These are phyloP conservation scores for Cucurbitaria berberidis DNA, from an alignment of 2,329 filamentous ascomycete genomes.

Conservation along the genomic window DNA sequence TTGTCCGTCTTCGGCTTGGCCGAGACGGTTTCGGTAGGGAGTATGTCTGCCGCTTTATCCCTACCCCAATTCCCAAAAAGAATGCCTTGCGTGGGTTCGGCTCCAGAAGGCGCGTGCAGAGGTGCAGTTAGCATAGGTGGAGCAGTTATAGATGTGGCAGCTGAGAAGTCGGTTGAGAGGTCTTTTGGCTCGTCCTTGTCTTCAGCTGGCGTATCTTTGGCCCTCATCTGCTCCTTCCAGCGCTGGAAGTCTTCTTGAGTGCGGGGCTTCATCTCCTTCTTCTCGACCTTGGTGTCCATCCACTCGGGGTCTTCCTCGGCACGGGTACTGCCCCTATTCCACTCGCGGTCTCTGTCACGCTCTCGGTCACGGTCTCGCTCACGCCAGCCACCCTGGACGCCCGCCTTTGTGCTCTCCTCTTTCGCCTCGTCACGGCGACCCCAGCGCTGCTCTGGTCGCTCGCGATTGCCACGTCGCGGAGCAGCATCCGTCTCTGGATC, in stretches of 20 bases:
- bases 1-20: constrained; percentile 65
- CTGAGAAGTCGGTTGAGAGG: constrained; percentile 21
- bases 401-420: constrained; percentile 53
- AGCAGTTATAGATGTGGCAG: constrained; percentile 25
- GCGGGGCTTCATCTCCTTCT: constrained; percentile 72
- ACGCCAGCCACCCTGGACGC: constrained; percentile 65
- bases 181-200: constrained; percentile 54
- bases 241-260: constrained; percentile 92
- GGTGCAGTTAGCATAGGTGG: constrained; percentile 50
- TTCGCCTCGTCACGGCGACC: constrained; percentile 64
- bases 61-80: constrained; percentile 72
- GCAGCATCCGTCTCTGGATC: constrained; percentile 53
- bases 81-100: constrained; percentile 74
- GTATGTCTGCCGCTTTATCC: constrained; percentile 53
- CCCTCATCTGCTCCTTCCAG: constrained; percentile 92
- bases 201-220: constrained; percentile 57
- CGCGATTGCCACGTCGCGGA: constrained; percentile 67
- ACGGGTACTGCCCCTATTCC: constrained; percentile 60
- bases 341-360: constrained; percentile 57
- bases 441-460: constrained; percentile 75
- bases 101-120: constrained; percentile 63
- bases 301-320: constrained; percentile 79
- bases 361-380: constrained; percentile 47
- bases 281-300: constrained; percentile 72
- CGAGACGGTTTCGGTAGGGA: constrained; percentile 28